These are phyloP conservation scores for Eudorina sp. DNA, from an alignment of 139 green algal genomes.

Conservation along the genomic window DNA sequence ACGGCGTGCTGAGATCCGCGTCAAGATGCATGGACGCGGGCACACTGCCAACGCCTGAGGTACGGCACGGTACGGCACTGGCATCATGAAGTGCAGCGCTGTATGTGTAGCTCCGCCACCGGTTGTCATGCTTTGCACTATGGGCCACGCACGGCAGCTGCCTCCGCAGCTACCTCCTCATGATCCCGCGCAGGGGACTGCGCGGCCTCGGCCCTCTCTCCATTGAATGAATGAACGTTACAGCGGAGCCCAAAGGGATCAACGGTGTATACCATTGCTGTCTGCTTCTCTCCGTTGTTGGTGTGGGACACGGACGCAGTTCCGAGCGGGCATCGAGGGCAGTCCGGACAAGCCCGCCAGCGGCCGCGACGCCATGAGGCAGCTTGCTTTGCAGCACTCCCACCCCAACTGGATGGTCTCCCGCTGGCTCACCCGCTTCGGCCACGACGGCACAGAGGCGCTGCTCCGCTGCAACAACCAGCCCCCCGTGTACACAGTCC, in stretches of 20 bases:
- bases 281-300: too few relatives aligned
- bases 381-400: constrained; percentile 52
- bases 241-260: too few relatives aligned
- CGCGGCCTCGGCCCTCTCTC: too few relatives aligned
- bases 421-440: constrained; percentile 78
- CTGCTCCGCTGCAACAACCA: constrained; percentile 87
- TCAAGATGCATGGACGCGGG: constrained; percentile 27
- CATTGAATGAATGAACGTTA: too few relatives aligned
- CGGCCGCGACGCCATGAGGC: not conserved
- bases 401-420: constrained; percentile 88
- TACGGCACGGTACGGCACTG: not conserved
- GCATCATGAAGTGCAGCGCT: too few relatives aligned
- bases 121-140: too few relatives aligned
- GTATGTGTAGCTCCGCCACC: too few relatives aligned
- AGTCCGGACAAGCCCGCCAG: not conserved
- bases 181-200: too few relatives aligned
- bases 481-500: constrained; percentile 56
- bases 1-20: constrained; percentile 73
- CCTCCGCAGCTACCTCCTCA: too few relatives aligned
- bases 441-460: constrained; percentile 55
- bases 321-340: too few relatives aligned
- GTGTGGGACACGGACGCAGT: not conserved
- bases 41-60: constrained; percentile 50
- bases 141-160: too few relatives aligned
- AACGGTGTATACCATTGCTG: too few relatives aligned